Base-by-base conservation (phyloP, 2,329 filamentous ascomycete genomes). In the Fusarium pseudocircinatum region DNA sequence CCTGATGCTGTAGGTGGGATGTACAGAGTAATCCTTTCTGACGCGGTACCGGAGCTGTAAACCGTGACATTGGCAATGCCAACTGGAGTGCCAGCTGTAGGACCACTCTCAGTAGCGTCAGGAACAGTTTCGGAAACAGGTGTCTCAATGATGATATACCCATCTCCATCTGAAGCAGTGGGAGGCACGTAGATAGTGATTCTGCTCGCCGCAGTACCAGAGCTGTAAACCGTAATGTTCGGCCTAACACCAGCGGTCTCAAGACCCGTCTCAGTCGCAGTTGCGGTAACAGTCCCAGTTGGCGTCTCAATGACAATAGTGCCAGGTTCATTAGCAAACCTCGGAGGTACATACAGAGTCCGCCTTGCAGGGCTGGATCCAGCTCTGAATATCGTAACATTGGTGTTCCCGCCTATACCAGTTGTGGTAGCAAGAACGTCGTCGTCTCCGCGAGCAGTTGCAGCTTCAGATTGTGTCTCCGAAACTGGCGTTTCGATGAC, bases 221-320 rank as follows among this genome's bases (percentile, higher is more conserved):
- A 30, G 6, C 37, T 63, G 1, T 44, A 68, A 2, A 69, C 37
- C 0, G 66, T 69, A 2, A 49, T 46, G 18, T 67, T 67, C 6
- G 50, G 43, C 1, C 42, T 20, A 7, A 28, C 37, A 14, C 42
- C n/a, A 16, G 39, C 2, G 4, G 26, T 32, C 12, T 52, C 56
- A 16, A 11, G 4, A 2, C 34, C 24, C 4, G 26, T 26, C 2
- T 22, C 15, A 9, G 39, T 26, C 1, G 26, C 15, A 18, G 64
- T 68, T 2, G 20, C 2, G 1, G 39, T 58, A 1, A 10, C 18
- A 22, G 39, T 15, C 1, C 18, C 24, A 1, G 26, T 34, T 4
- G 67, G 67, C 4, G 50, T 69, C 16, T 69, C 67, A 6, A 69
- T 69, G 3, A 69, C n/a, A 4, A 69, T 50, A 4, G 67, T 69